These are phyloP conservation scores for Sphaerobolus stellatus DNA, from an alignment of 1,284 basidiomycete species.

Conservation along the genomic window DNA sequence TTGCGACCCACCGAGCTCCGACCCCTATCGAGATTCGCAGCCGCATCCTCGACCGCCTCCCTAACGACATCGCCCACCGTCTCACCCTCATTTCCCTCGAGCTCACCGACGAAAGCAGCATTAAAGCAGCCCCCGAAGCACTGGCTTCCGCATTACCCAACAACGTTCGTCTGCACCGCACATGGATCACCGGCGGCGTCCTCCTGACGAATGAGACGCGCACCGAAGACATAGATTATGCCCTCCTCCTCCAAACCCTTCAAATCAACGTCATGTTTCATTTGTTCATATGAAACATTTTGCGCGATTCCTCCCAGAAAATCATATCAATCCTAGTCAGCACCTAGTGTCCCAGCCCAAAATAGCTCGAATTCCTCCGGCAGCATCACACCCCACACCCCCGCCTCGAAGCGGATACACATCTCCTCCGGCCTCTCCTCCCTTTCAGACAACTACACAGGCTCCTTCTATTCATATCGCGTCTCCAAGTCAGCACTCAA, in stretches of 20 bases:
- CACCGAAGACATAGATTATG: conserved; percentile 49
- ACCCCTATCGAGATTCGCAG: conserved; percentile 37
- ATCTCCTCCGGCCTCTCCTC: conserved; percentile 63
- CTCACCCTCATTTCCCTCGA: conserved; percentile 50
- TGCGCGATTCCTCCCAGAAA: conserved; percentile 48
- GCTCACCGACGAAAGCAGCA: conserved; percentile 50
- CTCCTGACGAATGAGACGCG: conserved; percentile 59
- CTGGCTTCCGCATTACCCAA: conserved; percentile 38
- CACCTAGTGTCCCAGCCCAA: too few species aligned
- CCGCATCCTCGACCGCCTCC: conserved; percentile 44
- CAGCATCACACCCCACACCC: conserved; percentile 14
- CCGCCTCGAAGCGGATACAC: conserved; percentile 63
- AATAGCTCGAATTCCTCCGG: too few species aligned
- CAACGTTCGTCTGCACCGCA: conserved; percentile 48
- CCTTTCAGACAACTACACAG: conserved; percentile 59
- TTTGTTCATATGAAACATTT: conserved; percentile 63
- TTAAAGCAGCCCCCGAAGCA: conserved; percentile 44
- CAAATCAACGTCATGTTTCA: conserved; percentile 61
- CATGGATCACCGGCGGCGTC: conserved; percentile 56
- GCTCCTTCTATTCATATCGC: conserved; percentile 75
- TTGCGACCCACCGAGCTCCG: conserved; percentile 50
- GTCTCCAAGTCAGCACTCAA: conserved; percentile 75
- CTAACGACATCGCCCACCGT: conserved; percentile 29
- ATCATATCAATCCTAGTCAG: too few species aligned
- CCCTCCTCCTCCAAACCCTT: conserved; percentile 49